phyloP scores from a whole-genome alignment of 2,329 filamentous ascomycete genomes.

The Colletotrichum horii region DNA sequence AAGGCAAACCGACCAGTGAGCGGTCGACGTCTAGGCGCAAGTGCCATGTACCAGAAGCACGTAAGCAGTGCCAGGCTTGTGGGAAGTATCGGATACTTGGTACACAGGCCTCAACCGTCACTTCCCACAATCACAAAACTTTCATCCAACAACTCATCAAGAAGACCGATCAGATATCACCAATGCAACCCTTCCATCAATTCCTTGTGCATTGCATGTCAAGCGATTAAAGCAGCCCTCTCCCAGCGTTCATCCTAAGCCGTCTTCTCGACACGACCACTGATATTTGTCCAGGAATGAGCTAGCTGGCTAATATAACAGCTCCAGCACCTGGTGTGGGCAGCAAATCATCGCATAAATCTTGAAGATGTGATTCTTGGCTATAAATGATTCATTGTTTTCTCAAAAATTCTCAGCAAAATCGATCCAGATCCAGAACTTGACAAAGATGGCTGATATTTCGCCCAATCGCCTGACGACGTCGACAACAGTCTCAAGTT shows the following conservation, averaged over 20 bases:
- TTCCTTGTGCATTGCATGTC: neutral
- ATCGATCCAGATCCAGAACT: neutral
- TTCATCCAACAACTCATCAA: neutral
- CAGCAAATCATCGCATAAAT: neutral
- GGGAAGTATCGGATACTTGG: neutral
- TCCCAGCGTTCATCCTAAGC: neutral
- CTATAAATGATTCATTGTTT: accelerated
- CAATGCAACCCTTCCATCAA: neutral
- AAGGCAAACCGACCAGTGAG: neutral
- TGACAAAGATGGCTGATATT: neutral
- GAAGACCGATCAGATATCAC: neutral
- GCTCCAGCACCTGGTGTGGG: neutral
- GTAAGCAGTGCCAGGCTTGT: neutral
- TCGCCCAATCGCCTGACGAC: neutral
- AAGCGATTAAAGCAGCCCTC: accelerated
- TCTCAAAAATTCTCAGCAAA: accelerated
- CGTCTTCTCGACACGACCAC: neutral
- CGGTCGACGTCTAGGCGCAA: neutral
- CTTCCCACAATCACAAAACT: neutral
- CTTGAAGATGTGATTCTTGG: neutral
- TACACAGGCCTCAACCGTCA: neutral
- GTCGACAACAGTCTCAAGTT: neutral
- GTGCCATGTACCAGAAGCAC: neutral
- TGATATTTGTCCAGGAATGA: neutral
- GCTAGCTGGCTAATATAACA: neutral